These are phyloP conservation scores for Colletotrichum cereale DNA, from an alignment of 2,329 filamentous ascomycete genomes.

Conservation along the genomic window DNA sequence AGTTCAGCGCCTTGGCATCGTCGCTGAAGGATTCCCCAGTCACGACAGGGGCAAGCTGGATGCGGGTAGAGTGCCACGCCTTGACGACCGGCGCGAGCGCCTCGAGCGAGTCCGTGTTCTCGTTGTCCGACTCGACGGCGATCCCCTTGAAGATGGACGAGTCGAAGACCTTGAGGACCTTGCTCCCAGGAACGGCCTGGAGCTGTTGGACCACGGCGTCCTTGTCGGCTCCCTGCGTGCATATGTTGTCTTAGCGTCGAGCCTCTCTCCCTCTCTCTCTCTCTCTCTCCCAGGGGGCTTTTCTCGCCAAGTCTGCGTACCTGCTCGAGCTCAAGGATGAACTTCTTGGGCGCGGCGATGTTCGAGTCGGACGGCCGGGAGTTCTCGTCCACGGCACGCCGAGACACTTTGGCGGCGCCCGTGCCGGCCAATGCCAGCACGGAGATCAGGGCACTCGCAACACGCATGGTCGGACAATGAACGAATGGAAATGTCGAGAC, in stretches of 20 bases:
- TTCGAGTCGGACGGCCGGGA: constrained; percentile 26
- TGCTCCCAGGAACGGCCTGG: constrained; percentile 25
- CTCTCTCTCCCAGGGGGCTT: too few species aligned
- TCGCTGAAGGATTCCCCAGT: constrained; percentile 29
- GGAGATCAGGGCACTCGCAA: constrained; percentile 28
- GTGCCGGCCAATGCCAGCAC: constrained; percentile 34
- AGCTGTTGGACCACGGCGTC: constrained; percentile 35
- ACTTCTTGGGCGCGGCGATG: constrained; percentile 35
- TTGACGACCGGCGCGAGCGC: constrained; percentile 29
- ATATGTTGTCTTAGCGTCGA: neutral
- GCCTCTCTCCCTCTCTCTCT: too few species aligned
- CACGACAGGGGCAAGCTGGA: constrained; percentile 35
- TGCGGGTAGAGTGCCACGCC: constrained; percentile 38
- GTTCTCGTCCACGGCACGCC: constrained; percentile 23
- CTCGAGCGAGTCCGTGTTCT: constrained; percentile 42
- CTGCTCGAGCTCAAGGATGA: constrained; percentile 37
- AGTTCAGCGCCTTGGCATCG: constrained; percentile 44
- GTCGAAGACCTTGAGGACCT: constrained; percentile 41
- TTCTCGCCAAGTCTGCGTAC: neutral
- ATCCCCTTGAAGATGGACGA: constrained; percentile 49
- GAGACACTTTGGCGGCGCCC: constrained; percentile 19
- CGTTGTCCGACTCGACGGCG: constrained; percentile 38
- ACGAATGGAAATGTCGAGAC: constrained; percentile 1
- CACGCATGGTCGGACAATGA: constrained; percentile 23
- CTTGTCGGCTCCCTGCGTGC: constrained; percentile 25